A percentile compares a stretch with the other conserved stretches of the same genome.
phyloP scores from a whole-genome alignment of 495 filamentous ascomycete species.

The Glutinoglossum americanum region DNA sequence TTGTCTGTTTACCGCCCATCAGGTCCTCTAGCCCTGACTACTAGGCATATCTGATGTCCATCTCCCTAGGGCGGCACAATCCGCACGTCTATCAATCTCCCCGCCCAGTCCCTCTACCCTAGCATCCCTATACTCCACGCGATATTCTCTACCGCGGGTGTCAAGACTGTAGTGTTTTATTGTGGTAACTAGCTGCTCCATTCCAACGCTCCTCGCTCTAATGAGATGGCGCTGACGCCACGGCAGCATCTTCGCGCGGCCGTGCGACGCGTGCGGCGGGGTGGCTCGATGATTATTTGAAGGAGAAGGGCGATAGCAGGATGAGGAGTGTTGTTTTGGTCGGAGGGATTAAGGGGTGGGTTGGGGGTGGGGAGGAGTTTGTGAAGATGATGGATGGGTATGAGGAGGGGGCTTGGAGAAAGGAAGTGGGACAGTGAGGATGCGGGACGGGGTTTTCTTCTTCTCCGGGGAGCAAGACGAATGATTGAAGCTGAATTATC shows the following conservation, averaged over 20 bases:
- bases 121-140: conserved; percentile 34
- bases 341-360: conserved; percentile 48
- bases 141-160: conserved; percentile 26
- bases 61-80: conserved; percentile 62
- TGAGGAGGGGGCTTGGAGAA: conserved; percentile 27
- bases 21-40: not conserved
- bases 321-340: conserved; percentile 34
- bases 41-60: too few species aligned
- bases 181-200: conserved; percentile 21
- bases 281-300: conserved; percentile 45
- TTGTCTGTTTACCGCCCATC: not conserved
- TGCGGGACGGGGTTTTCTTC: too few species aligned
- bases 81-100: conserved; percentile 43
- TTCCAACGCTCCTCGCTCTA: too few species aligned
- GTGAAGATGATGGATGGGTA: conserved; percentile 35
- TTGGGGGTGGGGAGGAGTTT: conserved; percentile 29
- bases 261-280: conserved; percentile 37
- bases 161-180: conserved; percentile 39
- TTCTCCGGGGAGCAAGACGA: too few species aligned
- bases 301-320: conserved; percentile 18
- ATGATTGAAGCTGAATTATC: too few species aligned
- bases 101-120: conserved; percentile 41
- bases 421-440: too few species aligned
- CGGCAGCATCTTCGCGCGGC: conserved; percentile 42
- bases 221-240: too few species aligned